Conservation (phyloP, 805 yeast genomes). For the Saccharomycopsis javanensis region DNA sequence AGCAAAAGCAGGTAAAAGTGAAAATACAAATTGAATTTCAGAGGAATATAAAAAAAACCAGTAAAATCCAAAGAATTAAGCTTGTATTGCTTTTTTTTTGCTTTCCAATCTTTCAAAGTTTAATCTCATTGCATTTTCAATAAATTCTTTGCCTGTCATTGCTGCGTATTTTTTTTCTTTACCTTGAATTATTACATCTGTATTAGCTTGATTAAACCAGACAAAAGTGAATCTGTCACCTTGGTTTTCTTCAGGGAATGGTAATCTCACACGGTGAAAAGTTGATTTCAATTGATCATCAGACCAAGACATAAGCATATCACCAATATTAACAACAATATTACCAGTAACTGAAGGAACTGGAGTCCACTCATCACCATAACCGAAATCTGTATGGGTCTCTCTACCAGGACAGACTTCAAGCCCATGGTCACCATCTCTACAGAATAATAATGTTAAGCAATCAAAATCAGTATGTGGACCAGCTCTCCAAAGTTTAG, state of each 20-base stretch:
- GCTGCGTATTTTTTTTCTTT: constrained; percentile 24
- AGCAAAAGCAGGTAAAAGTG: background rate
- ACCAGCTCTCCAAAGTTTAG: constrained; percentile 29
- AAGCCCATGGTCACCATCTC: constrained; percentile 29
- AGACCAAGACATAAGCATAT: constrained; percentile 32
- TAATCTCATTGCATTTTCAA: constrained; percentile 28
- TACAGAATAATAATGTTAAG: constrained; percentile 28
- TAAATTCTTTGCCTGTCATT: constrained; percentile 26
- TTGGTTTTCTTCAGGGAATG: constrained; percentile 25
- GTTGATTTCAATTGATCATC: constrained; percentile 29
- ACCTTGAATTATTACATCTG: constrained; percentile 27
- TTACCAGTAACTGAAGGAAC: constrained; percentile 28
- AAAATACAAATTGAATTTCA: background rate
- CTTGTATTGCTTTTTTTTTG: background rate
- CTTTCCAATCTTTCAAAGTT: constrained; percentile 20
- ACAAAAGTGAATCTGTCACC: constrained; percentile 27
- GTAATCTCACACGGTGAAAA: constrained; percentile 29
- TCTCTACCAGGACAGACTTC: constrained; percentile 32
- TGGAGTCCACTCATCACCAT: constrained; percentile 29
- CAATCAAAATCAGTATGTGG: constrained; percentile 32
- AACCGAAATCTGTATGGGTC: constrained; percentile 28
- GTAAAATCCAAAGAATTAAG: background rate
- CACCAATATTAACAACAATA: constrained; percentile 31
- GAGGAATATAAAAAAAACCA: too few relatives aligned
- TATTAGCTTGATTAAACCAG: constrained; percentile 30